Evolutionary conservation across 345 rosid species (phyloP), one percentile per base, ranked within the genome.

Genomic region (Reutealis trisperma): DNA sequence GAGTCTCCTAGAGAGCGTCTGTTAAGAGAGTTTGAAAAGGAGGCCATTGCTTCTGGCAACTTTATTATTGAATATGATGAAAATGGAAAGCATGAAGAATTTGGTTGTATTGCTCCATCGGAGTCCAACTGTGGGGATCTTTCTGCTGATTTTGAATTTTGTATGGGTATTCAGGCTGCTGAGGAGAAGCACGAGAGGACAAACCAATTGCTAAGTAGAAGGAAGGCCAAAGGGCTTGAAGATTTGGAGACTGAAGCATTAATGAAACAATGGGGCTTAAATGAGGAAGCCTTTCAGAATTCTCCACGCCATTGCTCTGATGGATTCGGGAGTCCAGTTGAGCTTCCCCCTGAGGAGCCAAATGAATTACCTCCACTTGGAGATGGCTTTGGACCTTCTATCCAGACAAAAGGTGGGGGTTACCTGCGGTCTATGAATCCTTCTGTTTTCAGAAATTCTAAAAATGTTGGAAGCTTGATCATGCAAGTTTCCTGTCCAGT

Each of bases 271-370:
- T 88, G 92, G 88, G 92, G 90, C 72, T 70, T 92, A 61, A 69
- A 86, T 52, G 97, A 92, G 77, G 80, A 69, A 77, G 78, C 86
- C n/a, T 89, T 85, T 67, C 84, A 83, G 44, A 79, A 73, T 78
- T 86, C 92, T 77, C 85, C 84, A 2, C 44, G 19, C 30, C 69
- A 57, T 74, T 77, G 70, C 76, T 82, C 91, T 49, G 90, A 85
- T 71, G 98, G 97, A 70, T 94, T 94, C 82, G 98, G 97, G 60
- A 94, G 98, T 85, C 96, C 97, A 44, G 86, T 90, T 67, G 90
- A 84, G 82, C 79, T 92, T 68, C 82, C 87, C 0, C 70, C 78
- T 64, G 87, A 82, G 21, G 71, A 80, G 66, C 61, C 58, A 45
- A 41, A 65, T 72, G 82, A 87, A 77, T 82, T 84, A 55, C 87